Base-by-base conservation (phyloP, 1,284 basidiomycete genomes). In the Serendipita sp. region DNA sequence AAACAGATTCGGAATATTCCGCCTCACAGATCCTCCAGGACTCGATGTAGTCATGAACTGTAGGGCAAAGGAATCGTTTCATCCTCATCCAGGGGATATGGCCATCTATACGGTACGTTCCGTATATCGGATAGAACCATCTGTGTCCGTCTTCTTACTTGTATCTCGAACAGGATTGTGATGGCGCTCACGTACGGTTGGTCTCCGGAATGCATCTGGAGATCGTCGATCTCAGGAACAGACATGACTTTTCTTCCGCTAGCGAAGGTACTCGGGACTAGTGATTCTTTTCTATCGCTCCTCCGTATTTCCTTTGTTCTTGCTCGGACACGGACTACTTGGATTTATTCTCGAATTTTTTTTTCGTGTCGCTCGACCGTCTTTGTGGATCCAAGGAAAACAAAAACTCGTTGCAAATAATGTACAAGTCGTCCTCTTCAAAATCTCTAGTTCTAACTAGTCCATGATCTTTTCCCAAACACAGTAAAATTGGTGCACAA, bases 11-110 rank as follows among this genome's bases (percentile, higher is more conserved):
- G 88, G 91, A 1, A 87, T 93, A 61, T 93, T 93, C 74, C 84
- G 89, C 12, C 74, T 93, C 2, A 93, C 90, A 0, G 87, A 92
- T 69, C 91, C 92, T 1, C 84, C 82, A 1, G 92, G 91, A 4
- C 72, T 94, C 41, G 75, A 84, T 65, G 82, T 82, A 0, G 83
- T 93, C 29, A 70, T 88, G 32, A 71, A 75, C 1, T 93, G 91
- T 70, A 77, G 73, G 2, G 80, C 77, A 42, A 86, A 82, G 68
- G 86, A 85, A 65, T 81, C 86, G 0, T 93, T 93, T 71, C 91
- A 93, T 71, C 88, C 88, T 0, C 91, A 93, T 73, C 80, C 86
- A 17, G 83, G 86, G 1, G 58, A 67, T 69, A 69, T 82, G 49
- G 86, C 87, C 10, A 88, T 91, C 70, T 91, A 91, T 70, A 90